phyloP scores from a whole-genome alignment of 768 basidiomycete genomes.

The Exidia glandulosa region DNA sequence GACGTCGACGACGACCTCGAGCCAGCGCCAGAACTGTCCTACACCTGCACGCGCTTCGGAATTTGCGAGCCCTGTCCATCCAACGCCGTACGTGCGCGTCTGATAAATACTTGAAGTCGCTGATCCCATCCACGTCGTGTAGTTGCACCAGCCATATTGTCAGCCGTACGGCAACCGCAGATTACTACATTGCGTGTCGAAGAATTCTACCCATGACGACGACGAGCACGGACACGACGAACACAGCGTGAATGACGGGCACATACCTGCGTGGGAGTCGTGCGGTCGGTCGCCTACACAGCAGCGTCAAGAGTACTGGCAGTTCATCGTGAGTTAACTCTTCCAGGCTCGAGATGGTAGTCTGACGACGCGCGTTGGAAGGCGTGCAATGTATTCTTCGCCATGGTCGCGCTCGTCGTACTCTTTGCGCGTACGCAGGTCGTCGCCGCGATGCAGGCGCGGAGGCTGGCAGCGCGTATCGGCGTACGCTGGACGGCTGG shows the following conservation, averaged over 20 bases:
- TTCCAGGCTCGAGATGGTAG: background rate
- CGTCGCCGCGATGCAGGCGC: constrained; percentile 62
- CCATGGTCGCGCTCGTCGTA: constrained; percentile 49
- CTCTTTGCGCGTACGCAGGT: constrained; percentile 59
- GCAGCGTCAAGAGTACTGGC: constrained; percentile 82
- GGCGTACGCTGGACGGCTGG: constrained; percentile 47
- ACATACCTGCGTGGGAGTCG: constrained; percentile 79
- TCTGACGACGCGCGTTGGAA: constrained; percentile 3
- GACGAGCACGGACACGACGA: background rate
- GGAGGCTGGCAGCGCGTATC: constrained; percentile 78
- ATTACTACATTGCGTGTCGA: constrained; percentile 61
- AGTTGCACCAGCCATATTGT: constrained; percentile 85
- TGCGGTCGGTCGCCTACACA: constrained; percentile 75
- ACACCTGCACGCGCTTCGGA: constrained; percentile 25
- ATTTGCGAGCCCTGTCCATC: constrained; percentile 34
- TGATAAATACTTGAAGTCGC: background rate
- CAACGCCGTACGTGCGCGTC: constrained; percentile 23
- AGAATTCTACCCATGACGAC: background rate
- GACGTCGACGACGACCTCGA: constrained; percentile 2
- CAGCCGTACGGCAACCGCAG: constrained; percentile 93
- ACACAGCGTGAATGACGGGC: constrained; percentile 13
- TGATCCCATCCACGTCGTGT: constrained; percentile 7
- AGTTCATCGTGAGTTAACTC: constrained; percentile 62
- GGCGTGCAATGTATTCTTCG: constrained; percentile 56
- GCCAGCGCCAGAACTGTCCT: background rate